phyloP scores from a whole-genome alignment of 2,329 filamentous ascomycete genomes.

The Monosporascus sp. region DNA sequence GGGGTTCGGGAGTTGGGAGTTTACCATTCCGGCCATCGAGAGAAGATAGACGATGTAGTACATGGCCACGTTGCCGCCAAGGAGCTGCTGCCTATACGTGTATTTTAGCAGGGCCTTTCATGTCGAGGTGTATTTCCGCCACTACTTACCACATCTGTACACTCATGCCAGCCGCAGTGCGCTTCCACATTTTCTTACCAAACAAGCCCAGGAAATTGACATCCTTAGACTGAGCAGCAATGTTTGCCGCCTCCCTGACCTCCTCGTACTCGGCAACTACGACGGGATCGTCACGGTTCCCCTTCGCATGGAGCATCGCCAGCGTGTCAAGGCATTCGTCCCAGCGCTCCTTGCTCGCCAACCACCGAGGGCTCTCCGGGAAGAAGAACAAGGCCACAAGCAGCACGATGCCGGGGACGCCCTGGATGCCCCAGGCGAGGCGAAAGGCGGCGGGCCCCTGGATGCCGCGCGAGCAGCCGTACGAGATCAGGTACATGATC shows the following conservation, averaged over 20 bases:
- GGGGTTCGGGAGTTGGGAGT: not conserved
- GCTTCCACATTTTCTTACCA: conserved; percentile 41
- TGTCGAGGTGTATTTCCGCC: not conserved
- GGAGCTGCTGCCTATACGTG: conserved; percentile 41
- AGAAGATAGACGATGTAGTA: conserved; percentile 61
- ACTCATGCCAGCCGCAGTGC: conserved; percentile 45
- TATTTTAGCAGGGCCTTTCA: not conserved
- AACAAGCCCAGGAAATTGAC: conserved; percentile 39
- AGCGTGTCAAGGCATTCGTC: conserved; percentile 25
- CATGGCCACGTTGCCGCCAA: conserved; percentile 52
- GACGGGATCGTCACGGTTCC: conserved; percentile 33
- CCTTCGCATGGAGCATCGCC: conserved; percentile 7
- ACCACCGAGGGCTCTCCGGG: conserved; percentile 51
- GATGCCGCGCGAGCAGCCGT: conserved; percentile 55
- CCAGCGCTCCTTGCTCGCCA: conserved; percentile 43
- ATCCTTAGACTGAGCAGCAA: conserved; percentile 31
- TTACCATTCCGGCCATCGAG: conserved; percentile 48
- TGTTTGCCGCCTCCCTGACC: conserved; percentile 28
- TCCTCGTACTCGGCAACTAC: conserved; percentile 37
- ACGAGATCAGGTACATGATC: conserved; percentile 62
- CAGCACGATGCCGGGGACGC: conserved; percentile 31
- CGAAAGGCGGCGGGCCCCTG: conserved; percentile 50
- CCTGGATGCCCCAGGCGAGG: conserved; percentile 55
- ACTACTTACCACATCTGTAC: conserved; percentile 40
- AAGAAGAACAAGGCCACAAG: conserved; percentile 50